phyloP scores from a whole-genome alignment of 352 stramenopile species.

The Phytophthora syringae region DNA sequence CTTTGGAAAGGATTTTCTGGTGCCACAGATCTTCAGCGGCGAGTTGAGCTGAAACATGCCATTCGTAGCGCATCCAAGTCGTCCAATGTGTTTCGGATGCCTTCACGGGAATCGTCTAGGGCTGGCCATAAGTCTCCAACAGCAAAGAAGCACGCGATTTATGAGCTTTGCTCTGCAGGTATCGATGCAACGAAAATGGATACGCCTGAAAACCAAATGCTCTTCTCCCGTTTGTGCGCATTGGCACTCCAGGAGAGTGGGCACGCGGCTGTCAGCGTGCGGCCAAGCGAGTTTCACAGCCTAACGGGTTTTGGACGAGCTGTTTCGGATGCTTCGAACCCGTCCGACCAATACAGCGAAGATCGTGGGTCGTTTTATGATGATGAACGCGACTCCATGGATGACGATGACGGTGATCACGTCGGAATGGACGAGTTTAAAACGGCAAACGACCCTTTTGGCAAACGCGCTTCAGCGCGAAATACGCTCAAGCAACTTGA shows the following conservation, averaged over 20 bases:
- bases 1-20: constrained; percentile 83
- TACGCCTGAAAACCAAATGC: constrained; percentile 70
- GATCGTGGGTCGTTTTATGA: constrained; percentile 46
- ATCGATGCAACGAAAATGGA: constrained; percentile 49
- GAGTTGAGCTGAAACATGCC: constrained; percentile 61
- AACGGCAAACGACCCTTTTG: constrained; percentile 16
- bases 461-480: constrained; percentile 25
- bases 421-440: constrained; percentile 36
- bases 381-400: constrained; percentile 37
- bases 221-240: constrained; percentile 62
- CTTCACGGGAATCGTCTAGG: constrained; percentile 26
- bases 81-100: constrained; percentile 34
- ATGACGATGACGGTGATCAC: constrained; percentile 41
- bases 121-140: constrained; percentile 16
- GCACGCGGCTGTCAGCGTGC: constrained; percentile 31
- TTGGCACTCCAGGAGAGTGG: constrained; percentile 56
- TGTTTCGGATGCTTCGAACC: constrained; percentile 51
- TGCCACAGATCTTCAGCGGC: constrained; percentile 62
- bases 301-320: constrained; percentile 32
- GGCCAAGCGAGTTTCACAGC: constrained; percentile 37
- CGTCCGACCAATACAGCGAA: constrained; percentile 51
- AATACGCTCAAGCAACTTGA: constrained; percentile 68
- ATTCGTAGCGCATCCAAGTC: constrained; percentile 65
- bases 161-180: constrained; percentile 52
- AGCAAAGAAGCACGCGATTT: constrained; percentile 45